Evolutionary conservation across 2,329 filamentous ascomycete species (phyloP).

Genomic region (Cladobotryum mycophilum): DNA sequence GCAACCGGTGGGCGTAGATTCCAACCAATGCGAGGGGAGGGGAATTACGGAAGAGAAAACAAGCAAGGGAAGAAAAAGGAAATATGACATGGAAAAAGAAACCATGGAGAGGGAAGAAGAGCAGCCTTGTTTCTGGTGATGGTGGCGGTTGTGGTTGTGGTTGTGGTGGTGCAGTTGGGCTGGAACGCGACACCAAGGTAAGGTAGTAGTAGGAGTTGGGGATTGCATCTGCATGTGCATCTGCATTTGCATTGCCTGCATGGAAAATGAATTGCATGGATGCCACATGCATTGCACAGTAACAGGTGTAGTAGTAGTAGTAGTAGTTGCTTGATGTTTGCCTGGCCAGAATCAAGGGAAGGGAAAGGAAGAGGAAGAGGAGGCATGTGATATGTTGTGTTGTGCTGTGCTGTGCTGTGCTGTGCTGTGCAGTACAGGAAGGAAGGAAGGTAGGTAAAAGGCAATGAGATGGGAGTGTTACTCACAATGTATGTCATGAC

Average conservation of each 20-base stretch:
- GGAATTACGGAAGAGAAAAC: background rate
- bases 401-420: background rate
- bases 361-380: too few relatives aligned
- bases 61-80: background rate
- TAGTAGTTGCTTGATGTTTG: too few relatives aligned
- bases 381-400: conserved; percentile 16
- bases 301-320: too few relatives aligned
- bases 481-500: conserved; percentile 38
- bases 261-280: conserved; percentile 7
- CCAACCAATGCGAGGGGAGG: background rate
- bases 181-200: background rate
- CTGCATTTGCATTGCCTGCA: conserved; percentile 2
- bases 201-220: background rate
- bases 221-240: background rate
- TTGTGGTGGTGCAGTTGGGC: background rate
- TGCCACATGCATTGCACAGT: conserved; percentile 9
- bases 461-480: conserved; percentile 10
- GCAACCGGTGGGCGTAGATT: background rate
- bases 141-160: background rate
- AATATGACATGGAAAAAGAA: too few relatives aligned
- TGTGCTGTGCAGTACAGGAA: background rate
- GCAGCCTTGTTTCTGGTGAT: too few relatives aligned
- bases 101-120: background rate
- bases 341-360: background rate
- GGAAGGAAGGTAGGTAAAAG: too few relatives aligned